Evolutionary conservation across 2,329 filamentous ascomycete genomes (phyloP).

Genomic region (Aphanoascus verrucosus): DNA sequence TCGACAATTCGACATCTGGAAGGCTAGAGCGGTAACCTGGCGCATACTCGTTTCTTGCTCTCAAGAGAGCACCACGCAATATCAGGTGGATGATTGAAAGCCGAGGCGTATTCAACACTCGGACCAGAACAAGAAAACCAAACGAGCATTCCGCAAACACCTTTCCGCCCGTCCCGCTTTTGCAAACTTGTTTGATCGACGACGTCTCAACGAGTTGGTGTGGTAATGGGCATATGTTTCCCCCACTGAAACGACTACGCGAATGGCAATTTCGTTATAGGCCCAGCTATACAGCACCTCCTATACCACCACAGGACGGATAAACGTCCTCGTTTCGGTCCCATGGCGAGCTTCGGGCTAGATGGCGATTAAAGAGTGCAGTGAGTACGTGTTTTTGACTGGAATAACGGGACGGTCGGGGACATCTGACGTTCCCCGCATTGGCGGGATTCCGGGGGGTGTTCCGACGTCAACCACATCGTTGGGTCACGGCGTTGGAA

Average conservation of each 20-base stretch:
- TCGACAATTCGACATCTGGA: not conserved
- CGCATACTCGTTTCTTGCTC: too few relatives aligned
- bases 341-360: not conserved
- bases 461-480: not conserved
- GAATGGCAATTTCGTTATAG: not conserved
- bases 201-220: not conserved
- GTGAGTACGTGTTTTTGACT: not conserved
- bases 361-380: not conserved
- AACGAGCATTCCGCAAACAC: not conserved
- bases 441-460: not conserved
- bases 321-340: not conserved
- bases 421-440: not conserved
- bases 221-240: not conserved
- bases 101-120: not conserved
- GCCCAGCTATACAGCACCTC: not conserved
- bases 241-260: slow-evolving; percentile 3
- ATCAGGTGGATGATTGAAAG: not conserved
- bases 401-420: not conserved
- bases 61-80: not conserved
- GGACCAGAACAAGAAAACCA: not conserved
- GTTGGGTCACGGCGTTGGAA: not conserved
- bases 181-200: not conserved
- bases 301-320: not conserved
- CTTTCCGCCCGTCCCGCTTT: not conserved
- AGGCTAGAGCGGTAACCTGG: too few relatives aligned